phyloP scores from a whole-genome alignment of 2,329 filamentous ascomycete species.

The Sporothrix mexicana region DNA sequence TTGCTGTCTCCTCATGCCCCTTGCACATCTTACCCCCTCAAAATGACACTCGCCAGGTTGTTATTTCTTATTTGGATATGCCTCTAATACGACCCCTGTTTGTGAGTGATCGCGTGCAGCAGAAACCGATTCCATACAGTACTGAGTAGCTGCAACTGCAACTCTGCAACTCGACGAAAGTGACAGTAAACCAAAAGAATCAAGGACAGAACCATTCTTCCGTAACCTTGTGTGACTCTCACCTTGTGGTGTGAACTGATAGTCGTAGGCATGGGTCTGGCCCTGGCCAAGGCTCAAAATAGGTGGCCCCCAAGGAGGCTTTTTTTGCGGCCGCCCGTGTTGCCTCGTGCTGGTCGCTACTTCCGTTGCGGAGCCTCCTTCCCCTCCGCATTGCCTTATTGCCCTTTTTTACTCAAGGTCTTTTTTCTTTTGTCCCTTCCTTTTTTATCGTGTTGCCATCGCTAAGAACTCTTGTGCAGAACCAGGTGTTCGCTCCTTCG shows the following conservation, averaged over 20 bases:
- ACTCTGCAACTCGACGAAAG: neutral
- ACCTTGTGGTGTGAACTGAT: neutral
- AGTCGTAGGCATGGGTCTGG: too few species aligned
- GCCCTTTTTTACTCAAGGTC: neutral
- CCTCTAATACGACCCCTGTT: neutral
- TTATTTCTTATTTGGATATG: conserved; percentile 16
- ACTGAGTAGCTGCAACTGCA: neutral
- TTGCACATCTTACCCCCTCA: neutral
- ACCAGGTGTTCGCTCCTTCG: conserved; percentile 14
- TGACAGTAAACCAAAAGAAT: neutral
- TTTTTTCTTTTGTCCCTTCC: neutral
- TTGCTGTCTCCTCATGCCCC: neutral
- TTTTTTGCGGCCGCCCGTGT: conserved; percentile 20
- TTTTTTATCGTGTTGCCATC: conserved; percentile 7
- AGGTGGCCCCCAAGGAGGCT: neutral
- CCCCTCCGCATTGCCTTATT: conserved; percentile 23
- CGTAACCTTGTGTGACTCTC: neutral
- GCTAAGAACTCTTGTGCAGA: neutral
- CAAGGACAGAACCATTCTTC: neutral
- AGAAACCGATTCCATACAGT: neutral
- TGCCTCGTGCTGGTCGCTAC: conserved; percentile 24
- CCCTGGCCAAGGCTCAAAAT: neutral
- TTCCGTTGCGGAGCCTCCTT: conserved; percentile 22
- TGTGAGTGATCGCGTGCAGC: neutral
- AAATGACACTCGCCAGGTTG: conserved; percentile 3